Conservation (phyloP, 768 basidiomycete genomes). For the Chiua virens region DNA sequence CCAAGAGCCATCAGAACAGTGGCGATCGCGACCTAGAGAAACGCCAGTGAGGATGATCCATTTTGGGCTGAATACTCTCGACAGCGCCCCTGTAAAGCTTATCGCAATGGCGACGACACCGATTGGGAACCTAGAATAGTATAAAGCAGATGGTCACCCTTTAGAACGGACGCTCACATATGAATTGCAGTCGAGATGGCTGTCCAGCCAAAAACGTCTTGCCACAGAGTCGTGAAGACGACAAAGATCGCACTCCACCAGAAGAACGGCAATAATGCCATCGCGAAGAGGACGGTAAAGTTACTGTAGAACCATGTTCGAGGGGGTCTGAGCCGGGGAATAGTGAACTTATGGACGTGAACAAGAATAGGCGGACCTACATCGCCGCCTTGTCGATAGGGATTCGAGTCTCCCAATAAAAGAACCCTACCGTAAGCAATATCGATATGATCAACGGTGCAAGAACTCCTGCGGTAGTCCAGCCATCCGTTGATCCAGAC, state of each 20-base stretch:
- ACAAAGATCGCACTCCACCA: conserved; percentile 41
- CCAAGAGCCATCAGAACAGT: conserved; percentile 44
- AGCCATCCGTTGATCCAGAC: conserved; percentile 48
- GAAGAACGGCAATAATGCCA: conserved; percentile 39
- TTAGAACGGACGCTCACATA: conserved; percentile 29
- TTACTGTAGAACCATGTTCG: conserved; percentile 43
- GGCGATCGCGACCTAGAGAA: conserved; percentile 34
- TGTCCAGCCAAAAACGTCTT: conserved; percentile 43
- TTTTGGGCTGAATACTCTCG: conserved; percentile 40
- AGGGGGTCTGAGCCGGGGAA: conserved; percentile 35
- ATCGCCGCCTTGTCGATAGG: conserved; percentile 43
- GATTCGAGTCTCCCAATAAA: conserved; percentile 48
- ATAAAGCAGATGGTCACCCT: background rate
- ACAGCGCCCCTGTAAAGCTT: conserved; percentile 40
- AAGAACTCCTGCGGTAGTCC: conserved; percentile 46
- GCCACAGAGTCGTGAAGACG: conserved; percentile 40
- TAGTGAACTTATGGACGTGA: background rate
- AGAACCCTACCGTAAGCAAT: conserved; percentile 42
- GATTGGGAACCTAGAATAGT: conserved; percentile 38
- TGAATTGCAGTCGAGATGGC: conserved; percentile 40
- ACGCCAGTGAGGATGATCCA: conserved; percentile 47
- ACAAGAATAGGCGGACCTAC: conserved; percentile 25
- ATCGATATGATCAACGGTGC: conserved; percentile 47
- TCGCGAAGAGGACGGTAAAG: conserved; percentile 38
- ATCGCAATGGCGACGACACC: conserved; percentile 38